These are phyloP conservation scores for Saussurea involucrata DNA, from an alignment of 129 eudicot genomes.

Conservation along the genomic window DNA sequence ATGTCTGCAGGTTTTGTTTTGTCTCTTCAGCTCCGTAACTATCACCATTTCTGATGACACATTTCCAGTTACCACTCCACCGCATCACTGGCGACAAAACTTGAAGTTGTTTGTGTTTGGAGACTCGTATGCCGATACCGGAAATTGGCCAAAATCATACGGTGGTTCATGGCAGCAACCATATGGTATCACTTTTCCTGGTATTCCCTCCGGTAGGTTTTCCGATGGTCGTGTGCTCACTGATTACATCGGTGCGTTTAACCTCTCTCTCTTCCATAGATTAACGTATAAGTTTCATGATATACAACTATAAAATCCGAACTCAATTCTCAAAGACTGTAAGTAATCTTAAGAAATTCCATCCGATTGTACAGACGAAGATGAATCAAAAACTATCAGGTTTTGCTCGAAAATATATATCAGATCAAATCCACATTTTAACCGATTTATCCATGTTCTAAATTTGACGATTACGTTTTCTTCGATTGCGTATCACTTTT, in stretches of 20 bases:
- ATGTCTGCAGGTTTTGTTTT: slow-evolving; percentile 13
- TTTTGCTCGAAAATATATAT: background rate
- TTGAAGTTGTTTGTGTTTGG: slow-evolving; percentile 69
- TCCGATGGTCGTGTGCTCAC: slow-evolving; percentile 82
- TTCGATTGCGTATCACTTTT: background rate
- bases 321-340: background rate
- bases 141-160: slow-evolving; percentile 45
- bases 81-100: background rate
- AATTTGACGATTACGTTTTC: background rate
- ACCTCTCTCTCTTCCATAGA: background rate
- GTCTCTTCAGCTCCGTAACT: slow-evolving; percentile 18
- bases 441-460: background rate
- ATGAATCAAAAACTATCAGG: background rate
- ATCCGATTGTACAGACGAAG: background rate
- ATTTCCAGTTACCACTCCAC: background rate
- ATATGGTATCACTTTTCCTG: slow-evolving; percentile 67
- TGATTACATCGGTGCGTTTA: slow-evolving; percentile 54
- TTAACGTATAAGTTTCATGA: background rate
- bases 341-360: background rate
- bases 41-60: background rate
- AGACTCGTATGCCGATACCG: slow-evolving; percentile 76
- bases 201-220: slow-evolving; percentile 67
- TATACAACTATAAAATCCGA: background rate
- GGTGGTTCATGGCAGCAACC: slow-evolving; percentile 59
- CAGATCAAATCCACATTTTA: background rate